Evolutionary conservation across 345 rosid species (phyloP), one percentile per base, ranked within the genome.

Genomic region (Mallotus nudiflorus): DNA sequence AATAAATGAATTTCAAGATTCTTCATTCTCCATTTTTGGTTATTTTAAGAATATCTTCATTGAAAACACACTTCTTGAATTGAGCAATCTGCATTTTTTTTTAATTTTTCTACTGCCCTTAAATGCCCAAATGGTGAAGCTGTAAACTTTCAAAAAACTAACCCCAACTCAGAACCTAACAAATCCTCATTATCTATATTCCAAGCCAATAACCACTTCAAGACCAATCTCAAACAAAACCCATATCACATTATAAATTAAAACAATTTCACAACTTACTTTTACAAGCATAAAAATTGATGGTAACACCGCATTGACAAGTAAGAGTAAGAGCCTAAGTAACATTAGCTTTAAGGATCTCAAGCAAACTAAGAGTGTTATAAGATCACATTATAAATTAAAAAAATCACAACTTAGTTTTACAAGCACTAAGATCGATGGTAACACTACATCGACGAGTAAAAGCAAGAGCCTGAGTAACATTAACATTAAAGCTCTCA

Each of bases 341-440:
- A n/a, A n/a, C n/a, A n/a, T n/a, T n/a, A n/a, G n/a, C n/a, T n/a
- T n/a, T n/a, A n/a, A n/a, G n/a, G n/a, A n/a, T n/a, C n/a, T n/a
- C n/a, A n/a, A n/a, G n/a, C n/a, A n/a, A n/a, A n/a, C n/a, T n/a
- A n/a, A n/a, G n/a, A n/a, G n/a, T n/a, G n/a, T n/a, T n/a, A n/a
- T n/a, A n/a, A n/a, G n/a, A n/a, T n/a, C n/a, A n/a, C n/a, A n/a
- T n/a, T n/a, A n/a, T n/a, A n/a, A n/a, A 31, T n/a, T n/a, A n/a
- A n/a, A 44, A 4, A 4, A 25, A 33, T 33, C 11, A 25, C 27
- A 60, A 19, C 53, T 18, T 74, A 89, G 89, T 52, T 50, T 22
- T 40, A 76, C 96, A 90, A 49, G 72, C n/a, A 33, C 57, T 64
- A 81, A 85, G 77, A 81, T 73, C 69, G 31, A 80, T 20, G 8